A percentile compares a stretch with the other conserved stretches of the same genome.
These are phyloP conservation scores for Colletotrichum sp. DNA, from an alignment of 2,329 filamentous ascomycete genomes.

Conservation along the genomic window DNA sequence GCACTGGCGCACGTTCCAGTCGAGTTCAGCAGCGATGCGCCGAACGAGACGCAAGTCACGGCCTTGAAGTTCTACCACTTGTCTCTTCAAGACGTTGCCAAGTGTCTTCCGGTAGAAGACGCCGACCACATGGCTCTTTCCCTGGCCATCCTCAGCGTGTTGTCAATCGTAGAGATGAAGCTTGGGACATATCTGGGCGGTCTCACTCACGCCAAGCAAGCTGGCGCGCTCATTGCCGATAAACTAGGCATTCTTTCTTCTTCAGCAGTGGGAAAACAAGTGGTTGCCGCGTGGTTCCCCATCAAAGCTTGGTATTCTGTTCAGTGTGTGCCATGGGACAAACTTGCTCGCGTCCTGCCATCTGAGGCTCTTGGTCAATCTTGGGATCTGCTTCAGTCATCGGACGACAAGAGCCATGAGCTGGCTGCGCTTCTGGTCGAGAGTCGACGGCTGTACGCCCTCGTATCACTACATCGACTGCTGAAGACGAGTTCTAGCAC, in stretches of 20 bases:
- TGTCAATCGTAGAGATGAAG: background rate
- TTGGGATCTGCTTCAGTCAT: background rate
- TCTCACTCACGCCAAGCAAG: background rate
- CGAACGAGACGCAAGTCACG: background rate
- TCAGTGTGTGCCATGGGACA: background rate
- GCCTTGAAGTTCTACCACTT: background rate
- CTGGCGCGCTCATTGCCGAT: background rate
- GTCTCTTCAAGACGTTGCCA: background rate
- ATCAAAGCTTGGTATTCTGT: background rate
- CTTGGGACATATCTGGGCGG: background rate
- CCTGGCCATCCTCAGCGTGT: background rate
- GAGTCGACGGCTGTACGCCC: background rate
- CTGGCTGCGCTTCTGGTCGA: background rate
- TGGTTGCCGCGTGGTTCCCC: background rate
- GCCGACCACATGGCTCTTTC: background rate
- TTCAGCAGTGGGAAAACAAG: rapidly evolving
- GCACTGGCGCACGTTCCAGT: background rate
- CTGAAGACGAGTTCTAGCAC: background rate
- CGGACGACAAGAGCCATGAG: background rate
- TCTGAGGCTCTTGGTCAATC: rapidly evolving
- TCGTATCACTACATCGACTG: background rate
- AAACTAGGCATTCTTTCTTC: background rate
- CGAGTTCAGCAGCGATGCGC: background rate
- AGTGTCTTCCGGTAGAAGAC: background rate
- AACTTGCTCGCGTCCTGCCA: background rate